Evolutionary conservation across 768 basidiomycete species (phyloP), one percentile per base, ranked within the genome.

Genomic region (Boletus sp.): DNA sequence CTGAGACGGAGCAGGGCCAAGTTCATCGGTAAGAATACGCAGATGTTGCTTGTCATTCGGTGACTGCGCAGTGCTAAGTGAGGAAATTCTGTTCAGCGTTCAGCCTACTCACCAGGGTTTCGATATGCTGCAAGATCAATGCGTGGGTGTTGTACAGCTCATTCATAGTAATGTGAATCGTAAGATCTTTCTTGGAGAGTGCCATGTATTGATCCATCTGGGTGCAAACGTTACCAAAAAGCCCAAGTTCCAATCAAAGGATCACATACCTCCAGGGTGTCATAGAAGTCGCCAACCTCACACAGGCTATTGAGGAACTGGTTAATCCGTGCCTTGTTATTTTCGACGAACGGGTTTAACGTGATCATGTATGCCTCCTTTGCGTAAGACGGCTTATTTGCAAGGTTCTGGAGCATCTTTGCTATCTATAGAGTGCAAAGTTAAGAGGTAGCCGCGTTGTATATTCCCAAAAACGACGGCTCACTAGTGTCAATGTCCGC

Each of bases 161-260:
- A 70, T 99, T 99, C 72, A 98, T 76, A 7, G 97, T 98, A 70
- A 99, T 99, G 73, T 94, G 92, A 74, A 99, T 98, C 79, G 89
- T 86, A 55, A 98, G 79, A 69, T 98, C 97, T 74, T 98, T 98
- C 82, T 99, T 99, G 55, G 95, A 98, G 53, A 99, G 77, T 9
- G 97, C 97, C 94, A 99, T 98, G 72, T 99, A 99, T 78, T 98
- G 97, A 74, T 99, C 97, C 88, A 98, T 96, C 96, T 97, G 61
- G 14, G 27, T 14, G n/a, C 33, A 50, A 32, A 47, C 32, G 44
- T 52, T 1, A 37, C 47, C 39, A 32, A 35, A 21, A 15, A 1
- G 41, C 11, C n/a, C 3, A 32, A 9, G 32, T 23, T 15, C 8
- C 5, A 14, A 40, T 25, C 9, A 19, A 38, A 39, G 21, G 23